Base-by-base conservation (phyloP, 2,329 filamentous ascomycete species). In the Aspergillus quadrilineatus region DNA sequence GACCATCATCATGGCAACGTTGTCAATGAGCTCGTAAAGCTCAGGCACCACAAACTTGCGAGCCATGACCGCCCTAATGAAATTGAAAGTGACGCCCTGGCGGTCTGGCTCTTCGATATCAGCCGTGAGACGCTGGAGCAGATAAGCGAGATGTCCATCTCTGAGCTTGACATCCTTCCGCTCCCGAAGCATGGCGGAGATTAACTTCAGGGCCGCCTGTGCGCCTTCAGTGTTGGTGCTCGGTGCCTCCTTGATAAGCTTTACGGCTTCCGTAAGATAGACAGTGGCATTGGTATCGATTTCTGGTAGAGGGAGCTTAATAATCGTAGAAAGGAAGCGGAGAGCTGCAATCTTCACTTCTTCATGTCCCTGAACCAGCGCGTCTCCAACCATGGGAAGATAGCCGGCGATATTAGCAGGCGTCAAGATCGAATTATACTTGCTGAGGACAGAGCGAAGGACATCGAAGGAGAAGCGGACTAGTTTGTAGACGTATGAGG, bases 41-140 rank as follows among this genome's bases (percentile, higher is more conserved):
- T 89, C 83, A 0, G 92, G 88, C 6, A 95, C 92, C 66, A 96
- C 84, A 43, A 97, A 81, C 69, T 89, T 93, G 15, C 92, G 85
- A 52, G 90, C 88, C 69, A 99, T 84, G 28, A 97, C 86, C 0
- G 91, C 89, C 42, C 92, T 88, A 57, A 99, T 77, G 74, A 99
- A 97, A 68, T 90, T 96, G 78, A 99, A 99, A 0, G 91, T 94
- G 42, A 96, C 85, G 64, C 96, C 92, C 61, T 96, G 90, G 59
- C 92, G 88, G 62, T 96, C 88, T 4, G 93, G 92, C 69, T 97
- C 91, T 30, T 95, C 96, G 47, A 99, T 82, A 67, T 97, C 93
- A 29, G 92, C 87, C 65, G 92, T 89, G 50, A 97, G 79, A 57
- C 90, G 89, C 60, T 86, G 85, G 4, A 97, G 84, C 2, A 99